Percentiles rank a stretch among this genome's conserved stretches.
Evolutionary conservation across 495 filamentous ascomycete genomes (phyloP).

Genomic region (Chaetomium cochliodes): DNA sequence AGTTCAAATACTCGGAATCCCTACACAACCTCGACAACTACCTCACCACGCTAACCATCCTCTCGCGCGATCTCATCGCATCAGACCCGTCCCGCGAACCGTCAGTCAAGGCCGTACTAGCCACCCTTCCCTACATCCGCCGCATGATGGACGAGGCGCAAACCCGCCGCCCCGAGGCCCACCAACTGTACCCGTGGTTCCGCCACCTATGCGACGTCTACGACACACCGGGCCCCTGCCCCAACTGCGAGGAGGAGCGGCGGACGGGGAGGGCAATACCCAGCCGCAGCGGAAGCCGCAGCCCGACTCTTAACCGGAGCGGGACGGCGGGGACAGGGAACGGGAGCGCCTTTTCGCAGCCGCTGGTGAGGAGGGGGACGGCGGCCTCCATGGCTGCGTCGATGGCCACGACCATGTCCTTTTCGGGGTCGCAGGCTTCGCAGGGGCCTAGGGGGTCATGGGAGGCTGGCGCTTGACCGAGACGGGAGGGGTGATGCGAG

Average conservation of each 20-base stretch:
- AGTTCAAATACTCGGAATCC: constrained; percentile 34
- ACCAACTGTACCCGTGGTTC: constrained; percentile 35
- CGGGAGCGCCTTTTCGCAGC: constrained; percentile 1
- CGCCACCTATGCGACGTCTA: constrained; percentile 33
- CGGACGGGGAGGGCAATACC: constrained; percentile 22
- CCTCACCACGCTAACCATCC: constrained; percentile 17
- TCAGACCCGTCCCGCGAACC: constrained; percentile 1
- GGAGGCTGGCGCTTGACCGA: neutral
- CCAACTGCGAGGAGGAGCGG: constrained; percentile 34
- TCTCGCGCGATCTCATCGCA: constrained; percentile 18
- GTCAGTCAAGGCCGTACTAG: constrained; percentile 30
- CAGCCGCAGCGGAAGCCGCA: constrained; percentile 14
- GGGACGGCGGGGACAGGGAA: constrained; percentile 2
- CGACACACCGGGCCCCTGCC: constrained; percentile 28
- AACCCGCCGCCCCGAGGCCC: constrained; percentile 28
- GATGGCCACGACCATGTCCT: neutral
- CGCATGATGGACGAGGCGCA: constrained; percentile 34
- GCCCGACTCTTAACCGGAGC: constrained; percentile 22
- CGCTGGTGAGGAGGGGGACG: constrained; percentile 6
- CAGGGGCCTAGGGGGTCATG: neutral
- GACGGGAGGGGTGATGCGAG: neutral
- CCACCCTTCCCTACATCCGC: constrained; percentile 27
- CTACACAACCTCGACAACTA: constrained; percentile 30
- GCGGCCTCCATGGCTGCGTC: neutral
- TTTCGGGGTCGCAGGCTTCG: neutral